Evolutionary conservation across 1,284 basidiomycete genomes (phyloP).

Genomic region (Microbotryum saponariae): DNA sequence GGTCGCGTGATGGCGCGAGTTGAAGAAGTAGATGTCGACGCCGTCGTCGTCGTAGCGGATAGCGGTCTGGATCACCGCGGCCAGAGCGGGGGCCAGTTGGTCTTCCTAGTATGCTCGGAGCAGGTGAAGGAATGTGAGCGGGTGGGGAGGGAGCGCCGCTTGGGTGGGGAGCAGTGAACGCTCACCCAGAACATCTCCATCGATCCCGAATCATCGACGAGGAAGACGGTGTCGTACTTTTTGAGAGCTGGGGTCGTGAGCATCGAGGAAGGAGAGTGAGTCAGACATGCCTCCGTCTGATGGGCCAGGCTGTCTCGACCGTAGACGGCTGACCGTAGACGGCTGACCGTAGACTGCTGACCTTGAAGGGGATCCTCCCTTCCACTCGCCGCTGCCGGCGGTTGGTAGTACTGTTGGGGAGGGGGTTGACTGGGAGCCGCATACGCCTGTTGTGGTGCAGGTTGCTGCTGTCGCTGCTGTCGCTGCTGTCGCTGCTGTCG

Average conservation of each 20-base stretch:
- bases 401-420: not conserved
- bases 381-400: not conserved
- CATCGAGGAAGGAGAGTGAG: no score
- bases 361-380: not conserved
- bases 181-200: conserved; percentile 15
- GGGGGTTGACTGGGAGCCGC: not conserved
- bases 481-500: not conserved
- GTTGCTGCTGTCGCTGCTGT: not conserved
- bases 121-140: no score
- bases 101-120: not conserved
- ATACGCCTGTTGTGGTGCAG: not conserved
- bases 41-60: conserved; percentile 15
- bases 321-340: no score
- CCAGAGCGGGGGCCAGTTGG: conserved; percentile 2
- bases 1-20: conserved; percentile 2
- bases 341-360: no score
- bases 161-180: no score
- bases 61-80: not conserved
- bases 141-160: no score
- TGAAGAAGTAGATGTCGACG: conserved; percentile 26
- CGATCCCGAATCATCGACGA: conserved; percentile 4
- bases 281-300: no score
- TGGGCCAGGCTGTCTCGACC: no score
- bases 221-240: conserved; percentile 10
- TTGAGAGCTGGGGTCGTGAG: not conserved